Evolutionary conservation across 768 basidiomycete species (phyloP).

Genomic region (Termitomyces eurrhizus): DNA sequence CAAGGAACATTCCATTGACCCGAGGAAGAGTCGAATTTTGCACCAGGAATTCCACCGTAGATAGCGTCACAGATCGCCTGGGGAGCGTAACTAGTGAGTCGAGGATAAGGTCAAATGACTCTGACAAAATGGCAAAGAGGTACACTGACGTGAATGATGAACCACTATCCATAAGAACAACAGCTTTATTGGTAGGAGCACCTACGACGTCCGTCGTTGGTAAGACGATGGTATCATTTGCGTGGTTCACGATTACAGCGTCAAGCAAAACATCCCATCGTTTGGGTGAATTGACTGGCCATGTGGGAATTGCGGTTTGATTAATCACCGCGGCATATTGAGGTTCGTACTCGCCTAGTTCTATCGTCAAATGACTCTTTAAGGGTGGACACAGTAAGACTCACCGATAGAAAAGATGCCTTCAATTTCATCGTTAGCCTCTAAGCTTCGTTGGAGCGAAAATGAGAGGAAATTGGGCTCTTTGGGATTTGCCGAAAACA

Average conservation of each 20-base stretch:
- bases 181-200: slow-evolving; percentile 68
- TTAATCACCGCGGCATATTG: slow-evolving; percentile 57
- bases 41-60: slow-evolving; percentile 63
- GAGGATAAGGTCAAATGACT: slow-evolving; percentile 5
- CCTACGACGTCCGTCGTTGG: slow-evolving; percentile 52
- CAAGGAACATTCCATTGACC: slow-evolving; percentile 78
- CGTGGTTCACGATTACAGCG: slow-evolving; percentile 57
- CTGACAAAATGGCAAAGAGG: neutral
- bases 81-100: slow-evolving; percentile 58
- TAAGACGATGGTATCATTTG: slow-evolving; percentile 45
- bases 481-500: slow-evolving; percentile 62
- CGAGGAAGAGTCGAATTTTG: slow-evolving; percentile 44
- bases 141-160: slow-evolving; percentile 70
- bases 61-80: slow-evolving; percentile 62
- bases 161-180: slow-evolving; percentile 76
- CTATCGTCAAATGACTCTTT: slow-evolving; percentile 2
- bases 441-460: slow-evolving; percentile 58
- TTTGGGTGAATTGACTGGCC: slow-evolving; percentile 57
- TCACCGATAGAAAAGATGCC: slow-evolving; percentile 73
- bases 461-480: slow-evolving; percentile 84
- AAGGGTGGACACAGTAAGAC: slow-evolving; percentile 11
- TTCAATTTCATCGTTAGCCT: slow-evolving; percentile 49
- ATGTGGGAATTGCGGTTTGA: slow-evolving; percentile 63
- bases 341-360: slow-evolving; percentile 62
- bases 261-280: slow-evolving; percentile 81